Evolutionary conservation across 352 stramenopile species (phyloP).

Genomic region (Pythium oligandrum): DNA sequence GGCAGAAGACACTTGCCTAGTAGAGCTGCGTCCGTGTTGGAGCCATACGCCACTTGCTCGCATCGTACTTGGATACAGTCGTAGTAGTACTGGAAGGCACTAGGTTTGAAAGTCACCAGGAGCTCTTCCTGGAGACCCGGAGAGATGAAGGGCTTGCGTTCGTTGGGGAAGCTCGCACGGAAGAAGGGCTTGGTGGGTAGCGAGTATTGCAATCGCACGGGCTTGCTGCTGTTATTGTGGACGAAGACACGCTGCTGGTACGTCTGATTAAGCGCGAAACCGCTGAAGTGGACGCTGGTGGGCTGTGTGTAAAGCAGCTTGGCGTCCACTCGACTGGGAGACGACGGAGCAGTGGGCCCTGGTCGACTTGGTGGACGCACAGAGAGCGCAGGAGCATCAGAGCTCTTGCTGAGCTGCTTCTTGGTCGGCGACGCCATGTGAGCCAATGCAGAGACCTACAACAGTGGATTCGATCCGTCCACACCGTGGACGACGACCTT

Average conservation of each 20-base stretch:
- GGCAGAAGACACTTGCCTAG: slow-evolving; percentile 57
- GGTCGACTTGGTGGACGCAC: too few relatives aligned
- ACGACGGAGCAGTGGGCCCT: too few relatives aligned
- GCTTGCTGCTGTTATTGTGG: slow-evolving; percentile 72
- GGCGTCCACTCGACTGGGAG: too few relatives aligned
- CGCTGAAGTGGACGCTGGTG: slow-evolving; percentile 84
- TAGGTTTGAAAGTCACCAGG: slow-evolving; percentile 59
- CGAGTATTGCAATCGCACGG: slow-evolving; percentile 66
- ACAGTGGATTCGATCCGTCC: too few relatives aligned
- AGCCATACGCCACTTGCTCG: slow-evolving; percentile 66
- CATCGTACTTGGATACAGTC: slow-evolving; percentile 78
- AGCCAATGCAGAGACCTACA: too few relatives aligned
- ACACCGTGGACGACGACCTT: too few relatives aligned
- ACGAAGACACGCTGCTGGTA: slow-evolving; percentile 67
- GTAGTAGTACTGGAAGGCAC: slow-evolving; percentile 87
- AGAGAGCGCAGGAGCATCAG: too few relatives aligned
- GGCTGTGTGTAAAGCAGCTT: slow-evolving; percentile 44
- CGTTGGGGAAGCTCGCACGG: slow-evolving; percentile 36
- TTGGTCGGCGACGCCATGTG: too few relatives aligned
- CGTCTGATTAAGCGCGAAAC: slow-evolving; percentile 59
- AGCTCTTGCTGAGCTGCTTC: too few relatives aligned
- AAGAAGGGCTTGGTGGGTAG: slow-evolving; percentile 48
- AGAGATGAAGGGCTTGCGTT: slow-evolving; percentile 63
- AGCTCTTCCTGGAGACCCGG: slow-evolving; percentile 77
- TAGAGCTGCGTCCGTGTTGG: slow-evolving; percentile 33